Base-by-base conservation (phyloP, 1,284 basidiomycete species). In the Trichosporon ovoides region DNA sequence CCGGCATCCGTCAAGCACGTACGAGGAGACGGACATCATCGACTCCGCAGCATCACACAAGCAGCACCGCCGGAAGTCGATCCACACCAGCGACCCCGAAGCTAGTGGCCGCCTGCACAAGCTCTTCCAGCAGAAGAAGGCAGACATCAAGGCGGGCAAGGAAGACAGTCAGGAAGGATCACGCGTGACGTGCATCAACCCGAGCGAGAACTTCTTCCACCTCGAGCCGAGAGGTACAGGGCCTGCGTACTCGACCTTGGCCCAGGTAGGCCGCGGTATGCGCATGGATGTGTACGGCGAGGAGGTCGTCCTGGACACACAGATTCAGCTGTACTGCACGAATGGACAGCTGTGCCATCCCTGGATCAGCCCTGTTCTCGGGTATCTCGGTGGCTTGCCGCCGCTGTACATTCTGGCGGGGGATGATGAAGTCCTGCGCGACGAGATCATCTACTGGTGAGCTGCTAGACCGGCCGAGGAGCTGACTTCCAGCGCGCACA, bases 351-450 rank as follows among this genome's bases (percentile, higher is more conserved):
- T 97, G 5, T 80, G 76, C 16, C 91, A 96, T 75, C 94, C 95
- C 2, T 84, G 92, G 58, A 85, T 96, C 50, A 95, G 90, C 59
- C 88, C 92, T 0, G 85, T 82, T 33, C 66, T 89, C 68, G 86
- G 88, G 0, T 94, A 93, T 69, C 82, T 98, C 9, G 95, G 95
- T 7, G 94, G 94, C 1, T 77, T 98, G 0, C 91, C 91, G 1
- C 94, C 95, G 3, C 72, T 98, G 52, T 80, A 91, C 52, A 80
- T 98, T 64, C 85, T 95, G 63, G 88, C 85, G 1, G 88, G 95
- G 35, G 88, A 98, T 66, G 87, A 87, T 66, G 95, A 98, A 76
- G 92, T 97, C 0, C 77, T 98, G 40, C 81, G 91, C 51, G 95
- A 98, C 70, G 94, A 98, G 76, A 87, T 92, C 50, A 84, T 97